These are phyloP conservation scores for Vitis hybrid DNA, from an alignment of 177 flowering plant genomes.

Conservation along the genomic window DNA sequence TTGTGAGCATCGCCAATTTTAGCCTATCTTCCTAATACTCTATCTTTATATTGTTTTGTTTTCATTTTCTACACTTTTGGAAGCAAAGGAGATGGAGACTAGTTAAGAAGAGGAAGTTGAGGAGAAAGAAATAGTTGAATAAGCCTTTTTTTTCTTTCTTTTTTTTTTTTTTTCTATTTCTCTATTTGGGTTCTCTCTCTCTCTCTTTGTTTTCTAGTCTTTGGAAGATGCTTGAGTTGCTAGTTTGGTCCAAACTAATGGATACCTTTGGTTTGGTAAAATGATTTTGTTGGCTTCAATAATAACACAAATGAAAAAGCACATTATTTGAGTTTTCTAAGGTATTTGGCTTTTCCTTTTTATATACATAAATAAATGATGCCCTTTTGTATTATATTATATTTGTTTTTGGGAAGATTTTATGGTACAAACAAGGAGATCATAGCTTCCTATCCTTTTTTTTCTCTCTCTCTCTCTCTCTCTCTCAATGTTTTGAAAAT, in stretches of 20 bases:
- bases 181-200: neutral
- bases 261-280: neutral
- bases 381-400: too few species aligned
- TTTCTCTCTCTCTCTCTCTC: too few species aligned
- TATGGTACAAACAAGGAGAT: too few species aligned
- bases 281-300: neutral
- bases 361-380: too few species aligned
- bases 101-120: conserved; percentile 2
- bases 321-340: neutral
- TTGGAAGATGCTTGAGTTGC: neutral
- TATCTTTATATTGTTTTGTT: neutral
- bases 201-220: conserved; percentile 5
- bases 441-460: too few species aligned
- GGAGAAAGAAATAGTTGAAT: neutral
- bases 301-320: neutral
- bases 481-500: too few species aligned
- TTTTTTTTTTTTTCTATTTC: too few species aligned
- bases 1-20: neutral
- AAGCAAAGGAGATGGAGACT: conserved; percentile 7
- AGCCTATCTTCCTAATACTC: neutral
- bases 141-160: neutral
- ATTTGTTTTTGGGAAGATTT: too few species aligned
- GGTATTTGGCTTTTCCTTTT: too few species aligned
- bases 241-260: neutral
- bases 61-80: neutral